Evolutionary conservation across 768 basidiomycete genomes (phyloP), one percentile per base, ranked within the genome.

Genomic region (Boletus subcaerulescens): DNA sequence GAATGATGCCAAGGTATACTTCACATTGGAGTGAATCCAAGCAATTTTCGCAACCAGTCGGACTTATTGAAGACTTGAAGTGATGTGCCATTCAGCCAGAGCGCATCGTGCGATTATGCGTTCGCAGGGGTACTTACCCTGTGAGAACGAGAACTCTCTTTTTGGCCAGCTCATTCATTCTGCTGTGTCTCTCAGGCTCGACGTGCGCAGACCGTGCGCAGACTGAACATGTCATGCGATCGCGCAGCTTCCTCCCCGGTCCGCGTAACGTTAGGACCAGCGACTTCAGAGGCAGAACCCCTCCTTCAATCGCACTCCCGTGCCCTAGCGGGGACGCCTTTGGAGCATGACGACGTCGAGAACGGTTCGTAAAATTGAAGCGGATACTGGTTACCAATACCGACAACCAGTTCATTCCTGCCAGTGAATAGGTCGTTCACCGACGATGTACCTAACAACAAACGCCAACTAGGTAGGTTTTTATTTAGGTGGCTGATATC

Each of bases 401-500:
- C 18, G 17, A 41, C 15, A 8, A 22, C 5, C 12, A 2, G 5
- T 55, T 57, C 13, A 55, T 15, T 13, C 15, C 22, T 33, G 1
- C 18, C 20, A 69, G 60, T 40, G 5, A 38, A 56, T 9, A 20
- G 24, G 13, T 17, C 18, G 11, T 52, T 59, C 33, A 74, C 73
- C 15, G 80, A 82, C 50, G 72, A 80, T 46, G 75, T 80, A 14
- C 82, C 82, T 2, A 68, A 71, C 11, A 65, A 65, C 11, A 82
- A 77, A 61, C 73, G 82, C 32, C 76, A 78, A 56, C 68, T 86
- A 13, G 83, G 84, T 84, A 24, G 6, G 74, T 60, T 17, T 24
- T 60, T 20, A 24, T 29, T 60, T 20, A 29, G 38, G 13, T 7
- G 20, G 33, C 36, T 61, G 53, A 15, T 42, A 49, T 5, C 12